A percentile compares a stretch with the other conserved stretches of the same genome.
phyloP scores from a whole-genome alignment of 2,329 filamentous ascomycete species.

The Cladosporium austrohemisphaericum region DNA sequence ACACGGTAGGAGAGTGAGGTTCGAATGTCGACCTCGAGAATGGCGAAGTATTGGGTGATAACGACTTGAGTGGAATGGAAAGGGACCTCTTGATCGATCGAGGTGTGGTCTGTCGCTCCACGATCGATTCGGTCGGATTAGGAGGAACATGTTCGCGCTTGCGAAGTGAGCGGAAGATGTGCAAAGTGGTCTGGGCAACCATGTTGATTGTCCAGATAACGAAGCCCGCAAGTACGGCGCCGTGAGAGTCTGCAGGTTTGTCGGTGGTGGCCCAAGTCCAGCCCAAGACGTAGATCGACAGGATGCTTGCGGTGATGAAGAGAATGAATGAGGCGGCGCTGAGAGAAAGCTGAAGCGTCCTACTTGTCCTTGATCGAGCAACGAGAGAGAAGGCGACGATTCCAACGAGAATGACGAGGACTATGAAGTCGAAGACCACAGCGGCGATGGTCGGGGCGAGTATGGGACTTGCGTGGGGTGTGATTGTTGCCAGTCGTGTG shows the following conservation, averaged over 20 bases:
- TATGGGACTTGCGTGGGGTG: slow-evolving; percentile 10
- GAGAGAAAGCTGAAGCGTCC: slow-evolving; percentile 14
- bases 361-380: slow-evolving; percentile 16
- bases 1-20: slow-evolving; percentile 23
- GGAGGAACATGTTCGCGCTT: slow-evolving; percentile 7
- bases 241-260: slow-evolving; percentile 2
- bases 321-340: slow-evolving; percentile 16
- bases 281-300: slow-evolving; percentile 22
- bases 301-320: slow-evolving; percentile 18
- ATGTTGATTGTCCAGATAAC: slow-evolving; percentile 26
- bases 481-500: slow-evolving; percentile 19
- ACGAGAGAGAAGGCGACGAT: slow-evolving; percentile 16
- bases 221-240: slow-evolving; percentile 24
- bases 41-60: slow-evolving; percentile 23
- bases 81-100: slow-evolving; percentile 16
- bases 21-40: slow-evolving; percentile 20
- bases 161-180: slow-evolving; percentile 24
- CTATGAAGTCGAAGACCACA: slow-evolving; percentile 23
- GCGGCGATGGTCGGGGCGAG: slow-evolving; percentile 21
- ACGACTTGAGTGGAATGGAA: slow-evolving; percentile 24
- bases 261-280: slow-evolving; percentile 15
- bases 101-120: slow-evolving; percentile 11
- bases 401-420: slow-evolving; percentile 19
- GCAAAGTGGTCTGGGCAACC: slow-evolving; percentile 25
- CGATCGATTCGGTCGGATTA: not conserved